Percentiles rank a stretch among this genome's conserved stretches.
Conservation (phyloP, 768 basidiomycete species). For the Panaeolus papilionaceus region DNA sequence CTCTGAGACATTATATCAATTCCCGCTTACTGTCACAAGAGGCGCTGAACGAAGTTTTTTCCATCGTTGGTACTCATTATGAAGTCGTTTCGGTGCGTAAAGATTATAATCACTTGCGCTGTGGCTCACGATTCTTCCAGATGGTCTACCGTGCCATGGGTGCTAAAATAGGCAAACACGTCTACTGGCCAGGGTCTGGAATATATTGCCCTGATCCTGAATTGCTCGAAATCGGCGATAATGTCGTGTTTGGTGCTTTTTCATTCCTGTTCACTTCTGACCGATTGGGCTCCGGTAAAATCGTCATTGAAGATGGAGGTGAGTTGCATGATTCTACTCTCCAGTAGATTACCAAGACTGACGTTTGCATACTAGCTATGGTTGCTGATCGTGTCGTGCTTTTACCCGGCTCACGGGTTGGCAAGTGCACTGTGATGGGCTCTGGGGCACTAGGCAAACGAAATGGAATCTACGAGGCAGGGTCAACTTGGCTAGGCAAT, state of each 20-base stretch:
- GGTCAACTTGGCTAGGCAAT: constrained; percentile 54
- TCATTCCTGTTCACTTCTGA: constrained; percentile 53
- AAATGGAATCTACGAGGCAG: constrained; percentile 45
- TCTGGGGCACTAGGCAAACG: constrained; percentile 52
- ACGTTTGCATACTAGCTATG: constrained; percentile 41
- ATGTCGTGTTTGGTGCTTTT: constrained; percentile 56
- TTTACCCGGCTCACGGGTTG: constrained; percentile 49
- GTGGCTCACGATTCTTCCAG: constrained; percentile 24
- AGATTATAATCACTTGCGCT: neutral
- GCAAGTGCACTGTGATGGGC: constrained; percentile 50
- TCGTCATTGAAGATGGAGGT: constrained; percentile 49
- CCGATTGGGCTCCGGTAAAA: constrained; percentile 43
- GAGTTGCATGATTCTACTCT: constrained; percentile 14
- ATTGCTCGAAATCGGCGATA: constrained; percentile 52
- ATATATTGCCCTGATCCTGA: constrained; percentile 54
- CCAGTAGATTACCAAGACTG: neutral
- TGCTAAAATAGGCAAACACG: constrained; percentile 52
- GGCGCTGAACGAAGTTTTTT: constrained; percentile 42
- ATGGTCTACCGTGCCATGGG: constrained; percentile 52
- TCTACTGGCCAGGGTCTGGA: constrained; percentile 56
- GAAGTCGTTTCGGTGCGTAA: constrained; percentile 48
- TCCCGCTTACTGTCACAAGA: constrained; percentile 41
- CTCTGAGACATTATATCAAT: constrained; percentile 47
- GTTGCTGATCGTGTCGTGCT: constrained; percentile 55
- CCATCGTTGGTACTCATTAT: constrained; percentile 53